Conservation (phyloP, 2,329 filamentous ascomycete genomes). For the Cladosporium sp. region DNA sequence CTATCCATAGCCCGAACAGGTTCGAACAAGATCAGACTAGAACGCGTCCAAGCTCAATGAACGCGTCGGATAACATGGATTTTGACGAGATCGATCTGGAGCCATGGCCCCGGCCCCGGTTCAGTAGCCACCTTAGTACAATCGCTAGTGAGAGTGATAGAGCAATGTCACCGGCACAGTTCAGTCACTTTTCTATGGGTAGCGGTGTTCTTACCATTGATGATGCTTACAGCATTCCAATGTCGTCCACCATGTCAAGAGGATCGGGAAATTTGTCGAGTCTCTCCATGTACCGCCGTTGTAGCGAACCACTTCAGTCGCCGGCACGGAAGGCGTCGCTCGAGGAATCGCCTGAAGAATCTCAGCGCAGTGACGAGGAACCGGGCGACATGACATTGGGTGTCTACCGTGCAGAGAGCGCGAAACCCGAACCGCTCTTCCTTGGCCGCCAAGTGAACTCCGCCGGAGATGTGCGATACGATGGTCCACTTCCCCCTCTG, state of each 20-base stretch:
- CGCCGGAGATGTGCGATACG: conserved; percentile 20
- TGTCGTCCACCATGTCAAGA: conserved; percentile 18
- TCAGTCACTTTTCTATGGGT: conserved; percentile 31
- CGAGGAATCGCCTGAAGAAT: conserved; percentile 12
- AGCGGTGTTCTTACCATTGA: conserved; percentile 31
- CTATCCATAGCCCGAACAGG: conserved; percentile 31
- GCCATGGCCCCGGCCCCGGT: conserved; percentile 28
- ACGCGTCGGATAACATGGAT: conserved; percentile 19
- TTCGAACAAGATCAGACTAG: conserved; percentile 12
- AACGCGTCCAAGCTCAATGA: conserved; percentile 1
- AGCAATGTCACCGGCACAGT: conserved; percentile 22
- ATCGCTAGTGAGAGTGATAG: conserved; percentile 34
- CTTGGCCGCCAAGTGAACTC: conserved; percentile 12
- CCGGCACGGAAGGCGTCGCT: conserved; percentile 19
- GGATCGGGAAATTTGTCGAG: neutral
- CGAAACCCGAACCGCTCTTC: conserved; percentile 33
- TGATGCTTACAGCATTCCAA: conserved; percentile 24
- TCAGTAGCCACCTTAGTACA: conserved; percentile 32
- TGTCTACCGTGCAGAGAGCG: conserved; percentile 28
- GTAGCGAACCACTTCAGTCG: conserved; percentile 23
- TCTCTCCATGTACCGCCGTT: conserved; percentile 14
- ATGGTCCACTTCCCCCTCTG: conserved; percentile 27
- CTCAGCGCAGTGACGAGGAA: conserved; percentile 18
- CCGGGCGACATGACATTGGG: conserved; percentile 29
- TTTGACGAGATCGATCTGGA: conserved; percentile 27